Base-by-base conservation (phyloP, 1,284 basidiomycete genomes). In the Leccinum pachyderme region DNA sequence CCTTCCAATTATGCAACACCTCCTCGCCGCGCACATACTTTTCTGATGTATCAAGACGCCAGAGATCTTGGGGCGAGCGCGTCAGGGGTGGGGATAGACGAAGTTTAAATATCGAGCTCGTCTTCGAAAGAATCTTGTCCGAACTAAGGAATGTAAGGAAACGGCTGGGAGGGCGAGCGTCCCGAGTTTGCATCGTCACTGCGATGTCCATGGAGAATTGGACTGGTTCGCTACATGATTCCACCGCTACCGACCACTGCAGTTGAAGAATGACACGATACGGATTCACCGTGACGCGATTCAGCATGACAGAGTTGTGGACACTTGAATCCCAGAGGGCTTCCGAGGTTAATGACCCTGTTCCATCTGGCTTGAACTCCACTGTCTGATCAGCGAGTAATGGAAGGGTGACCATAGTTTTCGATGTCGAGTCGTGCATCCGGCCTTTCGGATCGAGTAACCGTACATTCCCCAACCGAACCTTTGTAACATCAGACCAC, bases 1-100 rank as follows among this genome's bases (percentile, higher is more conserved):
- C 87, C 62, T 86, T 89, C 95, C 96, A 98, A 7, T 77, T 68
- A 4, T 82, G 85, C 27, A 98, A 77, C 3, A 81, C 74, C 65
- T 98, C 94, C 68, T 98, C 94, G 2, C 95, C 95, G 25, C 87
- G 81, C 0, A 99, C 93, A 69, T 95, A 96, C 71, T 93, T 95
- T 69, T 91, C 89, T 15, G 90, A 87, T 1, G 96, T 98, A 74
- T 98, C 94, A 51, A 98, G 77, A 49, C 95, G 79, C 95, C 96
- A 98, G 11, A 98, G 79, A 58, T 98, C 95, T 67, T 85, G 84
- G 2, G 93, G 83, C 2, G 89, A 93, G 43, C 93, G 87, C 7
- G 92, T 95, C 59, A 93, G 74, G 4, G 92, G 91, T 11, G 96
- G 95, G 3, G 84, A 84, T 27, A 98, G 77, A 47, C 83, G 82